Evolutionary conservation across 345 rosid genomes (phyloP), one percentile per base, ranked within the genome.

Genomic region (Citrus cavaleriei): DNA sequence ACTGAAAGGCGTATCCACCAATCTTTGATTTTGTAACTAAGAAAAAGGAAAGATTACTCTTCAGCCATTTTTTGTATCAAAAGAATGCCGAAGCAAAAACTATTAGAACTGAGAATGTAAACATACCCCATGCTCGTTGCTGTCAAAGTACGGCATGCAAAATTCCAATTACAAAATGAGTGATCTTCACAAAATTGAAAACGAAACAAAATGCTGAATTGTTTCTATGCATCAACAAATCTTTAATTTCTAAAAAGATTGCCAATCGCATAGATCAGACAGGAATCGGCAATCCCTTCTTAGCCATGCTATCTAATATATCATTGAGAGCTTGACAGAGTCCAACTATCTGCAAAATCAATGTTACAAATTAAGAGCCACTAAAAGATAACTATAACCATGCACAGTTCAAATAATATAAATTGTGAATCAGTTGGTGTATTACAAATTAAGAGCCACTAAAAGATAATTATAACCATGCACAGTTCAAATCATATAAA

Each of bases 241-340:
- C 46, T 72, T 51, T 60, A 69, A 42, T 40, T 57, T 32, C 68
- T 40, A 19, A 46, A 61, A 34, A 16, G 59, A 57, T 70, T 67
- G 34, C 73, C 57, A 9, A n/a, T 32, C 22, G 25, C 49, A 42
- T 6, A 18, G 34, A 73, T 92, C 87, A 95, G 68, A 95, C 95
- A n/a, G 95, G 97, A 80, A 95, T 89, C 8, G 93, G 70, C 80
- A 92, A 74, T 86, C 97, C 98, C 87, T 91, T 92, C 91, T 92
- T 90, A 16, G 93, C 98, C 98, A 93, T 92, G 83, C 93, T 85
- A 73, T 93, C 99, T 42, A 94, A 90, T 76, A 96, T 87, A 78
- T 93, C 99, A 58, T 94, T 96, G 81, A 96, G 89, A 14, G 97
- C 92, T 83, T 96, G 99, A 83, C 97, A 94, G 40, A 96, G 88